Percentiles rank a stretch among this genome's conserved stretches.
Evolutionary conservation across 202 grass and related monocot species (phyloP).

Genomic region (Hordeum pubiflorum): DNA sequence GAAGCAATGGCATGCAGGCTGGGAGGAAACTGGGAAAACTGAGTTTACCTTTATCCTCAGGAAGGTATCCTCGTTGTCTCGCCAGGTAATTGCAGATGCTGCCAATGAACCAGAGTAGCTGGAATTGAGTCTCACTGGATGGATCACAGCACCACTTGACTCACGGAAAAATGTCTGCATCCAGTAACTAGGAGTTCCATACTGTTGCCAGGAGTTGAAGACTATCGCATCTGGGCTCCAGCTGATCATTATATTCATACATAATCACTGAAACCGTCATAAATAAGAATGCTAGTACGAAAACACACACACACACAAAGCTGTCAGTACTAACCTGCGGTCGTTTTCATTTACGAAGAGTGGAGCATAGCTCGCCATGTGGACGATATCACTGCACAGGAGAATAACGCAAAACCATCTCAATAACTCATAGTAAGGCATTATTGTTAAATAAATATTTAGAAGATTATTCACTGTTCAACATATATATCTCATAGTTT

Average conservation of each 20-base stretch:
- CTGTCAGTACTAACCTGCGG: slow-evolving; percentile 29
- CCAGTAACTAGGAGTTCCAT: slow-evolving; percentile 89
- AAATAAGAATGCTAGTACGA: slow-evolving; percentile 6
- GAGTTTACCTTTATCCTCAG: slow-evolving; percentile 59
- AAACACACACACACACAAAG: neutral
- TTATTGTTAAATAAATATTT: neutral
- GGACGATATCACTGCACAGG: slow-evolving; percentile 60
- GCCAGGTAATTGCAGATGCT: slow-evolving; percentile 64
- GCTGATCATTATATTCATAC: slow-evolving; percentile 35
- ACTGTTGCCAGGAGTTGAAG: slow-evolving; percentile 73
- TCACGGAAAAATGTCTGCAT: slow-evolving; percentile 65
- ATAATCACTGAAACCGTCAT: neutral
- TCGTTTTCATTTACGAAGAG: slow-evolving; percentile 77
- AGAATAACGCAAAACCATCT: slow-evolving; percentile 16
- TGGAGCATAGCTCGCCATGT: slow-evolving; percentile 84
- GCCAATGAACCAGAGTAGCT: slow-evolving; percentile 37
- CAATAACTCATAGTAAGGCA: neutral
- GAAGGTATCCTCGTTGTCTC: slow-evolving; percentile 41
- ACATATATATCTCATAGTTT: neutral
- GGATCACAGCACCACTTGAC: slow-evolving; percentile 55
- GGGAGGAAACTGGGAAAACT: neutral
- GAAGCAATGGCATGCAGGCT: neutral
- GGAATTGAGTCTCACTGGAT: slow-evolving; percentile 46
- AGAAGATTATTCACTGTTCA: neutral
- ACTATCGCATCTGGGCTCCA: slow-evolving; percentile 86